Base-by-base conservation (phyloP, 2,329 filamentous ascomycete species). In the Pseudogymnoascus sp. region DNA sequence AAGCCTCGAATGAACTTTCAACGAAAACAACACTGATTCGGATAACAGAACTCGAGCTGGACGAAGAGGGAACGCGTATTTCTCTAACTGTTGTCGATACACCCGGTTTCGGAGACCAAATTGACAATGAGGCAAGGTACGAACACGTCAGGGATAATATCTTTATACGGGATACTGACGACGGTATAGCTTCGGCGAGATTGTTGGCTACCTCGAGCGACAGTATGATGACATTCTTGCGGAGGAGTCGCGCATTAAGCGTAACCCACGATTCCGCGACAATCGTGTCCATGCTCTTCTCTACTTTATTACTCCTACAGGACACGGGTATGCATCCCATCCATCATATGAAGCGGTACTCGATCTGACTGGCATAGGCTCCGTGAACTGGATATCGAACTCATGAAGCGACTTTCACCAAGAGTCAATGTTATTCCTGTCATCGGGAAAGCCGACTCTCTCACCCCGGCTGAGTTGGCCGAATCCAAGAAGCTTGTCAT, bases 401-500 rank as follows among this genome's bases (percentile, higher is more conserved):
- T 99, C 73, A 99, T 99, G 94, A 97, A 92, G 84, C 92, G 94
- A 71, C 88, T 99, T 58, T 96, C 94, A 19, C 94, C 94, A 64
- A 91, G 94, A 73, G 92, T 95, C 77, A 99, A 99, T 75, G 94
- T 99, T 68, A 99, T 99, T 67, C 94, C 94, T 65, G 94, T 99
- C 69, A 96, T 99, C 74, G 94, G 94, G 72, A 96, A 96, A 75
- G 94, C 94, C 73, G 94, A 99, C 75, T 95, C 94, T 19, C 86
- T 99, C 64, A 99, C 94, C 60, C 94, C 94, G 37, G 88, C 90
- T 67, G 94, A 99, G 79, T 82, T 99, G 65, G 94, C 94, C 67
- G 94, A 99, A 77, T 97, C 92, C 67, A 99, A 99, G 85, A 99
- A 97, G 82, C 84, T 99, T 63, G 92, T 99, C 72, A 99, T 99